Percentiles rank a stretch among this genome's conserved stretches.
Evolutionary conservation across 2,329 filamentous ascomycete species (phyloP).

Genomic region (Aspergillus sclerotialis): DNA sequence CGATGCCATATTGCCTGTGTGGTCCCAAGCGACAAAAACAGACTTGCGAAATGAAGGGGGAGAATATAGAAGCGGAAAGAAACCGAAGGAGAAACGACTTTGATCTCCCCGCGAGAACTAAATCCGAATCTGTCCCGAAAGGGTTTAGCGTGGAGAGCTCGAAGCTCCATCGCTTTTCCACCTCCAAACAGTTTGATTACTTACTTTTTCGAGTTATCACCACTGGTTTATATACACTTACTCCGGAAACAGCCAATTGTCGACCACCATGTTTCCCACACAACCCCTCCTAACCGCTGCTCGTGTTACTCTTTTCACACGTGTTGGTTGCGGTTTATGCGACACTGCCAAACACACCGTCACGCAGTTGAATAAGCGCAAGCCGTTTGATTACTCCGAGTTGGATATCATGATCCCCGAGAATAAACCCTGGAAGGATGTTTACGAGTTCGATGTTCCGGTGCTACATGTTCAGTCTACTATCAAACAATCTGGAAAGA

Average conservation of each 20-base stretch:
- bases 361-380: slow-evolving; percentile 45
- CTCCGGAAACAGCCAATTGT: background rate
- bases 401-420: slow-evolving; percentile 51
- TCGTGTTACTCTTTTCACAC: slow-evolving; percentile 55
- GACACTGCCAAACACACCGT: slow-evolving; percentile 54
- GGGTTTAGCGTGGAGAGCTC: slow-evolving; percentile 31
- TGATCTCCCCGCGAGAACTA: slow-evolving; percentile 4
- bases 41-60: background rate
- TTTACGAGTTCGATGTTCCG: slow-evolving; percentile 60
- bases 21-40: slow-evolving; percentile 2
- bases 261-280: slow-evolving; percentile 22
- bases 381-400: slow-evolving; percentile 51
- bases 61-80: background rate
- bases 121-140: slow-evolving; percentile 15
- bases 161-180: slow-evolving; percentile 37
- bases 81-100: slow-evolving; percentile 1
- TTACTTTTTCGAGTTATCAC: too few relatives aligned
- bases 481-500: slow-evolving; percentile 37
- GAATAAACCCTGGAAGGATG: slow-evolving; percentile 51
- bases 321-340: slow-evolving; percentile 54
- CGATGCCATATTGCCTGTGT: slow-evolving; percentile 23
- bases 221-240: background rate
- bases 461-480: slow-evolving; percentile 53
- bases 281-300: slow-evolving; percentile 20
- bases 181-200: too few relatives aligned